phyloP scores from a whole-genome alignment of 495 filamentous ascomycete genomes.

The Aspergillus panamensis region DNA sequence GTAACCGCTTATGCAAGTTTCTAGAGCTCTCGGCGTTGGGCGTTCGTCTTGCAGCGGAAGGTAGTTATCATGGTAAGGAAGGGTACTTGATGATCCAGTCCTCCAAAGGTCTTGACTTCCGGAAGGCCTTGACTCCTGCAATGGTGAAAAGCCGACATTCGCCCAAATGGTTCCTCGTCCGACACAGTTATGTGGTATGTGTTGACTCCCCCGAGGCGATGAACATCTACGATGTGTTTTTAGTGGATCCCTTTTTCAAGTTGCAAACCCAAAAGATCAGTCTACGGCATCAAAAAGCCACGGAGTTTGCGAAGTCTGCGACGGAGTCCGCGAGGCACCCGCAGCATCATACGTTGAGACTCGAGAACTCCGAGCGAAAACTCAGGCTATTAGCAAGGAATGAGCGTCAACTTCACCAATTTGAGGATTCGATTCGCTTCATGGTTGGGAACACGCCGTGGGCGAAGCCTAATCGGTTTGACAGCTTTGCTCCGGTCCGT shows the following conservation, averaged over 20 bases:
- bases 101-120: slow-evolving; percentile 85
- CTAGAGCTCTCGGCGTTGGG: slow-evolving; percentile 92
- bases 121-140: slow-evolving; percentile 70
- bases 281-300: slow-evolving; percentile 60
- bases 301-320: slow-evolving; percentile 57
- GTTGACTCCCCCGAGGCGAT: slow-evolving; percentile 97
- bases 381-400: slow-evolving; percentile 89
- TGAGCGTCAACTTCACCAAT: slow-evolving; percentile 83
- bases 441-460: slow-evolving; percentile 81
- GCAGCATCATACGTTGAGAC: slow-evolving; percentile 77
- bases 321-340: slow-evolving; percentile 63
- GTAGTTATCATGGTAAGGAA: slow-evolving; percentile 96
- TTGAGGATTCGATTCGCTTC: slow-evolving; percentile 83
- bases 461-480: slow-evolving; percentile 80
- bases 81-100: slow-evolving; percentile 89
- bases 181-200: slow-evolving; percentile 95
- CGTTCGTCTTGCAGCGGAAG: slow-evolving; percentile 91
- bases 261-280: slow-evolving; percentile 65
- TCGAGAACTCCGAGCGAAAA: slow-evolving; percentile 84
- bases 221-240: slow-evolving; percentile 98
- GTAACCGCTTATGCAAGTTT: slow-evolving; percentile 94
- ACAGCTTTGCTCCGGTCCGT: slow-evolving; percentile 89
- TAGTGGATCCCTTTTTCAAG: slow-evolving; percentile 81
- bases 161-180: slow-evolving; percentile 97
- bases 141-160: slow-evolving; percentile 75